These are phyloP conservation scores for Cystofilobasidium capitatum DNA, from an alignment of 768 basidiomycete genomes.

Conservation along the genomic window DNA sequence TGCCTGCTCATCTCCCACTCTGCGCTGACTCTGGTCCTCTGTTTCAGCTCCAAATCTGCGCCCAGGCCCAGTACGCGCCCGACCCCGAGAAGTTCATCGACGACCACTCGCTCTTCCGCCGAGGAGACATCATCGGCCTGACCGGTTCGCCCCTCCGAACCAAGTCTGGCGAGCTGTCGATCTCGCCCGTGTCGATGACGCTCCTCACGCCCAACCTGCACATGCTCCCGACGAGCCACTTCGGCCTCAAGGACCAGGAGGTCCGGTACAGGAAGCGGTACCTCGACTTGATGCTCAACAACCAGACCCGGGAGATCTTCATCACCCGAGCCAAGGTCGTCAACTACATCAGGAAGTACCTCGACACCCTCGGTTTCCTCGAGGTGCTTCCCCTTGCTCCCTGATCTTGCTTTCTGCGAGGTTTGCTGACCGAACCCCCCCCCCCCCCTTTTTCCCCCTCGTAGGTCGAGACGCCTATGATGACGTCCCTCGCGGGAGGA, in stretches of 20 bases:
- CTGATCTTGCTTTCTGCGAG: neutral
- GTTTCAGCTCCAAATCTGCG: slow-evolving; percentile 75
- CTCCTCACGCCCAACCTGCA: slow-evolving; percentile 94
- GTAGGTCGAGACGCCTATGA: slow-evolving; percentile 97
- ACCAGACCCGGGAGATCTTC: slow-evolving; percentile 79
- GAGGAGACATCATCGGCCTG: slow-evolving; percentile 94
- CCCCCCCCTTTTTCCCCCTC: neutral
- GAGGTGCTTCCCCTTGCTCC: slow-evolving; percentile 45
- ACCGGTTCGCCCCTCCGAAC: slow-evolving; percentile 80
- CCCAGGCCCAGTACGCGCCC: slow-evolving; percentile 56
- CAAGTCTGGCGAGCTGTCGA: slow-evolving; percentile 89
- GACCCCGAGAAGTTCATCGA: slow-evolving; percentile 50
- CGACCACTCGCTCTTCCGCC: slow-evolving; percentile 75
- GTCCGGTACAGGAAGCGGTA: slow-evolving; percentile 97
- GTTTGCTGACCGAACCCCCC: neutral
- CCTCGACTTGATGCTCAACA: slow-evolving; percentile 92
- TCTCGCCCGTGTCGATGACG: slow-evolving; percentile 65
- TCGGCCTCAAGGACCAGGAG: slow-evolving; percentile 94
- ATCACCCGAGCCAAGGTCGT: slow-evolving; percentile 78
- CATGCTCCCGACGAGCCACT: slow-evolving; percentile 62
- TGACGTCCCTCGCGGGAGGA: slow-evolving; percentile 88
- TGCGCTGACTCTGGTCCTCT: neutral
- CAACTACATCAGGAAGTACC: slow-evolving; percentile 83
- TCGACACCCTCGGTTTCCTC: slow-evolving; percentile 86
- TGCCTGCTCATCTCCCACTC: neutral